phyloP scores from a whole-genome alignment of 2,329 filamentous ascomycete species.

The Pseudocercospora ulei region DNA sequence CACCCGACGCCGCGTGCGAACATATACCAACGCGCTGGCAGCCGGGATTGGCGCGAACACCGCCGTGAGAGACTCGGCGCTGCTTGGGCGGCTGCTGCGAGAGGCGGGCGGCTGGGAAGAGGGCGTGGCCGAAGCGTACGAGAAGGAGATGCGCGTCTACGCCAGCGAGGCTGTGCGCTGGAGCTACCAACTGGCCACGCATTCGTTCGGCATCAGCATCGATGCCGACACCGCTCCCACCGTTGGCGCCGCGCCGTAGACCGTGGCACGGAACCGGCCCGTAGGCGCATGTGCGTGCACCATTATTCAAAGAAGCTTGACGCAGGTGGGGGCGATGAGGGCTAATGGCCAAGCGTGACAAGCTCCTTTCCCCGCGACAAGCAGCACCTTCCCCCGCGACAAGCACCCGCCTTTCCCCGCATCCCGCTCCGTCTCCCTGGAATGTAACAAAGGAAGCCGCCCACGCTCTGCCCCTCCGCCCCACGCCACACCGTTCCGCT shows the following conservation, averaged over 20 bases:
- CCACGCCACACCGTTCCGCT: too few species aligned
- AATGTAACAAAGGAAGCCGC: background rate
- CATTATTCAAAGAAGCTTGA: too few species aligned
- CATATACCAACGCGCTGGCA: conserved; percentile 27
- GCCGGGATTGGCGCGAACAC: conserved; percentile 51
- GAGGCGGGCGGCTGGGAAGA: conserved; percentile 45
- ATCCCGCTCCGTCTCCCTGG: background rate
- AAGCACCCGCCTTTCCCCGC: too few species aligned
- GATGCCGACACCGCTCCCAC: conserved; percentile 16
- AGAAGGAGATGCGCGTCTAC: conserved; percentile 42
- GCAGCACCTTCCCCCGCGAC: too few species aligned
- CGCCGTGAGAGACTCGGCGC: conserved; percentile 47
- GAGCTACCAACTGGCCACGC: conserved; percentile 46
- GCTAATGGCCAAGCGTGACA: too few species aligned
- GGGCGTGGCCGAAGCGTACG: conserved; percentile 36
- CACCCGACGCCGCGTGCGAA: background rate
- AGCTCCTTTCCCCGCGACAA: too few species aligned
- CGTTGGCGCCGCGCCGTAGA: conserved; percentile 9
- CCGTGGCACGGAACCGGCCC: too few species aligned
- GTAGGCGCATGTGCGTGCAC: too few species aligned
- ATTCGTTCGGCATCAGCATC: conserved; percentile 34
- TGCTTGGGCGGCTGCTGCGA: conserved; percentile 45
- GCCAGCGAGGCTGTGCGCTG: conserved; percentile 47
- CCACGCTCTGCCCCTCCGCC: background rate
- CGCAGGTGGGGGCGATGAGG: too few species aligned